Base-by-base conservation (phyloP, 345 rosid genomes). In the Syzygium aromaticum region DNA sequence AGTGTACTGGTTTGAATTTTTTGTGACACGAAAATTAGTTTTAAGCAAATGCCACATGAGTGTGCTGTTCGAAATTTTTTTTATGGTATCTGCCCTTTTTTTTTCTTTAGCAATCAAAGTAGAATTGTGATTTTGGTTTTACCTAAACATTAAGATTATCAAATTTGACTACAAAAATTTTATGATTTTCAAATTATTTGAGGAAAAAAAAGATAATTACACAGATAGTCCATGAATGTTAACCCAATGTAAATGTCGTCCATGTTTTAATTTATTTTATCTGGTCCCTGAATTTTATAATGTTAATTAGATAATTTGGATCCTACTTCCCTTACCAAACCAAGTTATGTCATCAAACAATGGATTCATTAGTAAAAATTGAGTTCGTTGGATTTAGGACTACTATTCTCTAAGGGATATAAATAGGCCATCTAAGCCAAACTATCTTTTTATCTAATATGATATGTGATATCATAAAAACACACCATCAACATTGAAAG, bases 281-380 rank as follows among this genome's bases (percentile, higher is more conserved):
- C 0, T 22, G 27, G 0, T 22, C 0, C 23, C 2, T 54, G 1
- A 54, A 22, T 2, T 54, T 54, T 54, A 54, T 22, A 54, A 54
- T 54, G 23, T 54, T 54, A 22, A 54, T 54, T 54, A 54, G 59
- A 54, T 54, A 54, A 21, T 54, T 54, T 54, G 5, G 23, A 54
- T 54, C 8, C 27, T 54, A 54, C 12, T 54, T 54, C 59, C 23
- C 46, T 5, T 43, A 43, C 12, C 11, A 1, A 1, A 22, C 59
- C 59, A 54, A 54, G 59, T 54, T 54, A 25, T 25, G 27, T 54
- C 59, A 11, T 3, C 27, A 54, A 25, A 25, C 59, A 54, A 54
- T 54, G 46, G 46, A 43, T 43, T 43, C 46, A 43, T 43, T 43
- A 43, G 46, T 43, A 43, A 43, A 43, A 43, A 43, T 43, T 43